Evolutionary conservation across 2,329 filamentous ascomycete species (phyloP).

Genomic region (Trichophyton benhamiae): DNA sequence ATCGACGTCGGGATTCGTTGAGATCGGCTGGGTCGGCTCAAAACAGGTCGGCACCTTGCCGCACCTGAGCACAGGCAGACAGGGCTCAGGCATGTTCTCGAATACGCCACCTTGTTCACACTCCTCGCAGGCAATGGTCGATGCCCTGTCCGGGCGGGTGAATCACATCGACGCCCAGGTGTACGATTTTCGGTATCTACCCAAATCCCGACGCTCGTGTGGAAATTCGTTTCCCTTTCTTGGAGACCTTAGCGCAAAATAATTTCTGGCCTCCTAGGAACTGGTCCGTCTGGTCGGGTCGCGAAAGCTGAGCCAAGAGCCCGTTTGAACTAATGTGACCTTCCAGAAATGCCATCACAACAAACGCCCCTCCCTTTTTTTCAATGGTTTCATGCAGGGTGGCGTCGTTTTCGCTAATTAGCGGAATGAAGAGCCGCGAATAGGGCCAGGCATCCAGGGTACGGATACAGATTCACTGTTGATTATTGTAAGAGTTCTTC

Average conservation of each 20-base stretch:
- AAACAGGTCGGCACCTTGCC: not conserved
- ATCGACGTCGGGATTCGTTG: not conserved
- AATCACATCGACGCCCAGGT: not conserved
- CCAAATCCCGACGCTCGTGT: conserved; percentile 1
- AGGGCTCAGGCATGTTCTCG: conserved; percentile 4
- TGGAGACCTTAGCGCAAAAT: not conserved
- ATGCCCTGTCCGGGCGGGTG: not conserved
- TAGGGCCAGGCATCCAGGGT: not conserved
- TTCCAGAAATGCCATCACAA: conserved; percentile 1
- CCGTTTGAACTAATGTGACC: conserved; percentile 3
- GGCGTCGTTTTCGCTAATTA: conserved; percentile 1
- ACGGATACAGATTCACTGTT: not conserved
- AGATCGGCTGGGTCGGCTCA: not conserved
- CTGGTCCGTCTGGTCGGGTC: not conserved
- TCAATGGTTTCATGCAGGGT: not conserved
- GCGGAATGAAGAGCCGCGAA: not conserved
- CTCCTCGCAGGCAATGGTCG: not conserved
- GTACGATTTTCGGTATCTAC: conserved; percentile 1
- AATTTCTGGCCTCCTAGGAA: not conserved
- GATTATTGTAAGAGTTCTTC: not conserved
- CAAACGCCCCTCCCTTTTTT: not conserved
- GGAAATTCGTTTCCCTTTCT: not conserved
- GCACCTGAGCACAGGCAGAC: not conserved
- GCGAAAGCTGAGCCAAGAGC: not conserved
- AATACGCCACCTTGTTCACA: not conserved